Percentiles rank a stretch among this genome's conserved stretches.
Evolutionary conservation across 345 rosid genomes (phyloP).

Genomic region (Carallia brachiata): DNA sequence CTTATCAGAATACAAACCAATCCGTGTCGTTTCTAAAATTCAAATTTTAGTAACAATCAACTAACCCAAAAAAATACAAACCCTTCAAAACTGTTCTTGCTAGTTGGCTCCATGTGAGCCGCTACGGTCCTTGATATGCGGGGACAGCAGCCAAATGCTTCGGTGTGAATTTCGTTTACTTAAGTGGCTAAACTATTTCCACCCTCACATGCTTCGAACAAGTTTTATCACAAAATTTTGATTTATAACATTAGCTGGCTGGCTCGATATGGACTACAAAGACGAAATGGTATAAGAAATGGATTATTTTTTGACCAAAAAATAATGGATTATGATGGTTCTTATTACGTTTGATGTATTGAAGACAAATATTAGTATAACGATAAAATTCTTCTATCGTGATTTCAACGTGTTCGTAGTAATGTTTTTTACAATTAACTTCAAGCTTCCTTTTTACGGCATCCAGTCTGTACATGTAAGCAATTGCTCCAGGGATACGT

Average conservation of each 20-base stretch:
- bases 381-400: too few relatives aligned
- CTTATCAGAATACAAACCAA: background rate
- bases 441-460: too few relatives aligned
- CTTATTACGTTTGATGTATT: background rate
- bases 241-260: background rate
- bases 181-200: slow-evolving; percentile 15
- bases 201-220: slow-evolving; percentile 30
- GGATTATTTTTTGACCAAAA: background rate
- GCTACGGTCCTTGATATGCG: background rate
- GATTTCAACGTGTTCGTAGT: too few relatives aligned
- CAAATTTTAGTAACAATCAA: too few relatives aligned
- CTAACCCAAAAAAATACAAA: too few relatives aligned
- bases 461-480: too few relatives aligned
- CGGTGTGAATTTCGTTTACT: background rate
- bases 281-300: too few relatives aligned
- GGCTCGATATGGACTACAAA: background rate
- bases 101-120: slow-evolving; percentile 23
- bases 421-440: too few relatives aligned
- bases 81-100: background rate
- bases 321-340: background rate
- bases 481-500: too few relatives aligned
- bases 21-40: too few relatives aligned
- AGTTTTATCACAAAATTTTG: background rate
- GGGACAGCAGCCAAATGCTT: background rate
- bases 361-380: background rate